These are phyloP conservation scores for Quercus bicolor DNA, from an alignment of 306 rosid species.

Conservation along the genomic window DNA sequence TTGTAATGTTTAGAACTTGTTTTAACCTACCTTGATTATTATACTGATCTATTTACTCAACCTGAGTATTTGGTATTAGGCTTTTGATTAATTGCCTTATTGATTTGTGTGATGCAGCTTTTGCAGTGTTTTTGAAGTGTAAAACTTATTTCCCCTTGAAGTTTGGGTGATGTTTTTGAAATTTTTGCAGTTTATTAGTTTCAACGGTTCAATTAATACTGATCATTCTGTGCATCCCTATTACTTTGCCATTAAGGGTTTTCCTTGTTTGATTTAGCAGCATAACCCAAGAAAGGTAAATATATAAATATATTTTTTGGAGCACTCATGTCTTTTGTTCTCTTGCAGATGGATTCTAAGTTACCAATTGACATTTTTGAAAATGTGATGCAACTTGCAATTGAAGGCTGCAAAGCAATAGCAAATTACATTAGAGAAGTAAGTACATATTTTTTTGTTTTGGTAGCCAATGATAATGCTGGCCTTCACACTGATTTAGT, in stretches of 20 bases:
- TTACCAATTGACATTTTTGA: conserved; percentile 77
- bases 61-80: background rate
- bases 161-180: background rate
- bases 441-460: conserved; percentile 10
- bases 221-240: background rate
- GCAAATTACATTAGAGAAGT: conserved; percentile 78
- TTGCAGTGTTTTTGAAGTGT: background rate
- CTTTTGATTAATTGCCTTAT: background rate
- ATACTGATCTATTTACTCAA: background rate
- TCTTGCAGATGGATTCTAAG: conserved; percentile 86
- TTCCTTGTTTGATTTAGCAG: background rate
- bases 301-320: background rate
- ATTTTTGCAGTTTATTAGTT: background rate
- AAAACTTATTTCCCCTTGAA: background rate
- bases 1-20: background rate
- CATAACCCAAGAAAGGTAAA: background rate
- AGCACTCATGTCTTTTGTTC: conserved; percentile 10
- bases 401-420: conserved; percentile 93
- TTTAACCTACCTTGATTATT: background rate
- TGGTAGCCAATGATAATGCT: background rate
- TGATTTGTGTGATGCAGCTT: background rate
- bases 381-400: conserved; percentile 84
- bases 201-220: background rate
- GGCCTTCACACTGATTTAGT: background rate
- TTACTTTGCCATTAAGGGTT: background rate